phyloP scores from a whole-genome alignment of 768 basidiomycete genomes.

The Suillus weaverae region DNA sequence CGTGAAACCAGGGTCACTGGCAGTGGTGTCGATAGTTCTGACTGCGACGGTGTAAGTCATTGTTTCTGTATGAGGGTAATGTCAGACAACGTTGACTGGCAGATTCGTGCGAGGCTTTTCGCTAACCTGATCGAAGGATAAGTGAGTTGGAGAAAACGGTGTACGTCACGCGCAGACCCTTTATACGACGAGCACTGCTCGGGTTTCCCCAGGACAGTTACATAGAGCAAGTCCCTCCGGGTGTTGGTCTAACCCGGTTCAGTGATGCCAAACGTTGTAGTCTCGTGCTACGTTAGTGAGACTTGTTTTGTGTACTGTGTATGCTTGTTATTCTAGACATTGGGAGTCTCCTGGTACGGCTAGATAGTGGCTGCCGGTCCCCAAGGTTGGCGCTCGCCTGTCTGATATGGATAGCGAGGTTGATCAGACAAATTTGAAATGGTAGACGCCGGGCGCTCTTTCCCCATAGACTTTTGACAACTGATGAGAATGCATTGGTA shows the following conservation, averaged over 20 bases:
- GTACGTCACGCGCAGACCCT: not conserved
- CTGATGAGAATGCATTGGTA: no score
- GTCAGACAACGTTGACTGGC: not conserved
- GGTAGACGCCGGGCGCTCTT: no score
- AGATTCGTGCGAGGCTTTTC: not conserved
- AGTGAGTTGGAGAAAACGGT: not conserved
- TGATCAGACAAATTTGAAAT: no score
- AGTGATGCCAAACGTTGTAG: no score
- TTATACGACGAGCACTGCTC: not conserved
- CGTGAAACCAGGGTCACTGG: not conserved
- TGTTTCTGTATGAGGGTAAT: not conserved
- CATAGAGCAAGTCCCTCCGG: no score
- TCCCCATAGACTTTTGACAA: no score
- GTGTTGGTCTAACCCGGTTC: no score
- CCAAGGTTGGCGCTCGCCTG: no score
- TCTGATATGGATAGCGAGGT: no score
- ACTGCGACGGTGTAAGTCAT: not conserved
- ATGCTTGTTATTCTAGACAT: not conserved
- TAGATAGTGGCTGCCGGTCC: not conserved
- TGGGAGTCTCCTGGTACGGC: not conserved
- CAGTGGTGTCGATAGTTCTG: not conserved
- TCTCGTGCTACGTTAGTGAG: no score
- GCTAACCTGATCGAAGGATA: not conserved
- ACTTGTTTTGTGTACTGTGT: not conserved
- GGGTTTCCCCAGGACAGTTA: no score